These are phyloP conservation scores for Narthecium ossifragum DNA, from an alignment of 106 monocot species.

Conservation along the genomic window DNA sequence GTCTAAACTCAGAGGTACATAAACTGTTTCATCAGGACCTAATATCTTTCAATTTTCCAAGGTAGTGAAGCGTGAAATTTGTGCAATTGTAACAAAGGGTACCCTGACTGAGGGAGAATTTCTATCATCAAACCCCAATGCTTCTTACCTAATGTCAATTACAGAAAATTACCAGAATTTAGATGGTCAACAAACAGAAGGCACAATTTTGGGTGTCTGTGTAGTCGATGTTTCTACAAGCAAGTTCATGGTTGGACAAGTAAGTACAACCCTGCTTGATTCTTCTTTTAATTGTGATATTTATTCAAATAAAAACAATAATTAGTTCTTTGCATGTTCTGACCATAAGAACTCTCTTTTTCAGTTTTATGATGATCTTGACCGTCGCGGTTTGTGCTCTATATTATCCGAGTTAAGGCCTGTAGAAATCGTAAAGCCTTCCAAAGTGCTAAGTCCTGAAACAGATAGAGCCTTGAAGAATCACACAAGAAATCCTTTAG, in stretches of 20 bases:
- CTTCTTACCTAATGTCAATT: constrained; percentile 79
- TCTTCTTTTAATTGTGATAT: neutral
- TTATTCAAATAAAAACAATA: too few relatives aligned
- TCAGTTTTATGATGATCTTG: constrained; percentile 83
- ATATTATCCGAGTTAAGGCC: constrained; percentile 88
- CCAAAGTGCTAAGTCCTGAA: constrained; percentile 60
- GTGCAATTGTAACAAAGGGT: constrained; percentile 93
- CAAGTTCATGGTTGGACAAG: constrained; percentile 92
- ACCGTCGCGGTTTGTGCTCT: constrained; percentile 65
- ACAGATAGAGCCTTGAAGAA: constrained; percentile 75
- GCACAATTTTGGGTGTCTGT: constrained; percentile 62
- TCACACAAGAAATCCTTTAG: constrained; percentile 71
- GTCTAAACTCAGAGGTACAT: too few relatives aligned
- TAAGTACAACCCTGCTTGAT: constrained; percentile 9
- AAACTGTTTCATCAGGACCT: neutral
- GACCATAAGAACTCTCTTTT: too few relatives aligned
- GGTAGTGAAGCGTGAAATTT: constrained; percentile 99
- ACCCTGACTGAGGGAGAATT: constrained; percentile 83
- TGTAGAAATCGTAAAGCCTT: constrained; percentile 87
- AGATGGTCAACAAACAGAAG: constrained; percentile 25
- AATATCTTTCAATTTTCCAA: constrained; percentile 22
- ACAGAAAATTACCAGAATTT: constrained; percentile 40
- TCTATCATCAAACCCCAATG: constrained; percentile 59
- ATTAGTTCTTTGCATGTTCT: too few relatives aligned
- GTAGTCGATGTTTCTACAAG: constrained; percentile 92